phyloP scores from a whole-genome alignment of 257 asterid species.

The Sherardia arvensis region DNA sequence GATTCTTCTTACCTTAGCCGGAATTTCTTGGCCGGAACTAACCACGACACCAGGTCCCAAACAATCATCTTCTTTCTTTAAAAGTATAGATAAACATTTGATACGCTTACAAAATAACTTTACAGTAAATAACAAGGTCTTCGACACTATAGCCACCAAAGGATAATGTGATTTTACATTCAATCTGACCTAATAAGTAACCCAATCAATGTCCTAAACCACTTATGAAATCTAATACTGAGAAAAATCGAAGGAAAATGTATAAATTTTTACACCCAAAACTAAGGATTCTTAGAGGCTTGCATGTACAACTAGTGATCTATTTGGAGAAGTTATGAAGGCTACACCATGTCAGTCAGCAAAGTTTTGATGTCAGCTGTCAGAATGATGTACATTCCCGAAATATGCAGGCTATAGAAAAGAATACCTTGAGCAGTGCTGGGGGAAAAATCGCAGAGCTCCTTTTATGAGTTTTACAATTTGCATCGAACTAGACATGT shows the following conservation, averaged over 20 bases:
- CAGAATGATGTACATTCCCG: background rate
- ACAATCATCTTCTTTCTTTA: no score
- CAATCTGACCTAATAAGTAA: no score
- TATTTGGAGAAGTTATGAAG: constrained; percentile 1
- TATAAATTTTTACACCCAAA: background rate
- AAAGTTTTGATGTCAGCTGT: constrained; percentile 2
- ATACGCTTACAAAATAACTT: no score
- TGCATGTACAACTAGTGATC: constrained; percentile 6
- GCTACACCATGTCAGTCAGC: background rate
- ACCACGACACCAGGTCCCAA: no score
- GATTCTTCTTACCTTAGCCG: no score
- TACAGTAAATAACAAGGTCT: no score
- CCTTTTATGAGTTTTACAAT: background rate
- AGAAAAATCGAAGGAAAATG: no score
- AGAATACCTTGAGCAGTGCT: background rate
- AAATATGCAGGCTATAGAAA: background rate
- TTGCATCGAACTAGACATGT: constrained; percentile 25
- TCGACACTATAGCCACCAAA: no score
- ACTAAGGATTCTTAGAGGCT: background rate
- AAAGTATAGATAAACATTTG: no score
- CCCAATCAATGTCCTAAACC: no score
- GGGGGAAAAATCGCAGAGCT: background rate
- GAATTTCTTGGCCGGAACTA: no score
- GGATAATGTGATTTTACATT: no score
- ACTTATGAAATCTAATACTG: background rate